Evolutionary conservation across 2,329 filamentous ascomycete species (phyloP), one percentile per base, ranked within the genome.

Genomic region (Chrysoporthe puriensis): DNA sequence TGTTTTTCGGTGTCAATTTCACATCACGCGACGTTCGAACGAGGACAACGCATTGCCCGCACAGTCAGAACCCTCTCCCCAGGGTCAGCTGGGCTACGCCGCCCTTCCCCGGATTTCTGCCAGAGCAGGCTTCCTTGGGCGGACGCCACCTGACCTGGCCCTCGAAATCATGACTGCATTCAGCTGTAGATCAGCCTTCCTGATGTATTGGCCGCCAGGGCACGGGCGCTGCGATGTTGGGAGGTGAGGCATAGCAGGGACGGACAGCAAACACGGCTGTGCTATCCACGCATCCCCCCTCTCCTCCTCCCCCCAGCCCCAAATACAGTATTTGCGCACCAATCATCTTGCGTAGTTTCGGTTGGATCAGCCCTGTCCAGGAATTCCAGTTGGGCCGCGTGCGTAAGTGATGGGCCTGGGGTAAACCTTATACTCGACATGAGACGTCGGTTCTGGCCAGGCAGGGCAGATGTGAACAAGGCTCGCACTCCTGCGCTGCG

Each of bases 51-150:
- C 66, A 68, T 68, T 44, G 58, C 26, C 26, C 26, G 26, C 26
- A 54, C 13, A 32, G 50, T 54, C 50, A 52, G 26, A n/a, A 16
- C 14, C 36, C 32, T 60, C 57, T 34, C 67, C 67, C 67, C 64
- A 61, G 64, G 46, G 60, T 66, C 67, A 66, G 63, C 66, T 66
- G 63, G 44, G 48, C 65, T 34, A 58, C 56, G 62, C 54, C 63
- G 62, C 63, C 54, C 34, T 50, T 59, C 62, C 62, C 54, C 54
- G 54, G 62, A 59, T 59, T 64, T 14, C 58, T 14, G 43, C 18
- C 11, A 40, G 48, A 52, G 8, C 32, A 21, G 50, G 26, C 50
- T 32, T 16, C 11, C 50, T 32, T 11, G 26, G 26, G 2, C 26
- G 26, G 36, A 40, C 36, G 6, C 5, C 21, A 32, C 50, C 50